Evolutionary conservation across 2,329 filamentous ascomycete genomes (phyloP).

Genomic region (Penicillium glabrum): DNA sequence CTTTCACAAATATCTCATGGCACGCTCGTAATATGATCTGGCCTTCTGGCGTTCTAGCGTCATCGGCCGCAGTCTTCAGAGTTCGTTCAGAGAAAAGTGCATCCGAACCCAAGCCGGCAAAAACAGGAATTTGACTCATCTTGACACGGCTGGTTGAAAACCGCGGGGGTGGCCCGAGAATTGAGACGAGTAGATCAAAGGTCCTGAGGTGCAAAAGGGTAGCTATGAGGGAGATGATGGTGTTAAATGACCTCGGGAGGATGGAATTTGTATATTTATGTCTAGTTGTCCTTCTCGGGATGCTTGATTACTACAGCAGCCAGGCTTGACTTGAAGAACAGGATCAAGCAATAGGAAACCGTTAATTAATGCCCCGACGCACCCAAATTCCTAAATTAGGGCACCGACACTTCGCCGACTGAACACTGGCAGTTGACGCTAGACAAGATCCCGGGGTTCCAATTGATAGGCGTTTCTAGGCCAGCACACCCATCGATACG

Average conservation of each 20-base stretch:
- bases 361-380: no score
- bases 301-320: no score
- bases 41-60: neutral
- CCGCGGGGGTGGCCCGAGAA: neutral
- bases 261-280: neutral
- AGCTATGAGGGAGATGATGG: neutral
- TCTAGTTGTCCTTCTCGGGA: neutral
- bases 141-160: neutral
- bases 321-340: no score
- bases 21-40: neutral
- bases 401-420: no score
- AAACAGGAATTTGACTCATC: neutral
- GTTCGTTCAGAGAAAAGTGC: neutral
- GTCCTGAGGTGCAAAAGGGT: neutral
- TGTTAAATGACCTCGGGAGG: neutral
- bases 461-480: neutral
- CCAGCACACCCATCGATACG: neutral
- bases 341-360: no score
- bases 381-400: no score
- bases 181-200: neutral
- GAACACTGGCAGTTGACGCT: no score
- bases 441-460: neutral
- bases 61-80: neutral
- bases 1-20: neutral
- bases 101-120: neutral